Evolutionary conservation across 495 filamentous ascomycete species (phyloP).

Genomic region (Neurospora sp.): DNA sequence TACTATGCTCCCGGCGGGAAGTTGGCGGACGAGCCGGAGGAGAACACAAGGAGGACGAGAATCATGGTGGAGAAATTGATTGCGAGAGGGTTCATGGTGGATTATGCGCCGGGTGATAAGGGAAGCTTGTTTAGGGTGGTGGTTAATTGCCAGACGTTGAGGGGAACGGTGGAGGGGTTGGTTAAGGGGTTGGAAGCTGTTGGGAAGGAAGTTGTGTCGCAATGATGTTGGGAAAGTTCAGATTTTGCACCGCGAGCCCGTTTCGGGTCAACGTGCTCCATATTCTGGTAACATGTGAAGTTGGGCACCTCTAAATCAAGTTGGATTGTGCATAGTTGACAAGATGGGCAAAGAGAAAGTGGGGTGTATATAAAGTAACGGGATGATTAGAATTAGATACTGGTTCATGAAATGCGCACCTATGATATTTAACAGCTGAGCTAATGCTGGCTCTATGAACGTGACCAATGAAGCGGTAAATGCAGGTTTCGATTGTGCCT

Average conservation of each 20-base stretch:
- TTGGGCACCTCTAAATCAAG: background rate
- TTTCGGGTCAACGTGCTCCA: background rate
- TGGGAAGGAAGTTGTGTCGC: conserved; percentile 35
- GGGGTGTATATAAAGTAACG: background rate
- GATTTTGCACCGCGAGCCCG: background rate
- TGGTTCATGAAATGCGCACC: background rate
- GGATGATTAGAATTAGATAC: background rate
- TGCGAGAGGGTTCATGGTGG: conserved; percentile 77
- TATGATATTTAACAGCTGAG: background rate
- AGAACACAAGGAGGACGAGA: conserved; percentile 62
- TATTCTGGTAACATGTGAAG: background rate
- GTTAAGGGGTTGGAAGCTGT: conserved; percentile 61
- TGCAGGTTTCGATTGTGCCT: background rate
- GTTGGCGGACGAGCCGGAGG: conserved; percentile 40
- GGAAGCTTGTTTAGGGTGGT: conserved; percentile 86
- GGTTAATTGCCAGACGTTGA: conserved; percentile 64
- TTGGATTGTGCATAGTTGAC: background rate
- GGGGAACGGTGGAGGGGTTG: conserved; percentile 65
- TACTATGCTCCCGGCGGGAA: conserved; percentile 58
- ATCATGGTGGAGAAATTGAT: conserved; percentile 56
- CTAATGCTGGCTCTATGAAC: background rate
- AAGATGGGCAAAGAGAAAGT: background rate
- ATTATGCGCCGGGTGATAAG: conserved; percentile 72
- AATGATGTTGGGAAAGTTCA: background rate
- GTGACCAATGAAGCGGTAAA: background rate